Conservation (phyloP, 169 alveolate species). For the Haemoproteus tartakovskyi region DNA sequence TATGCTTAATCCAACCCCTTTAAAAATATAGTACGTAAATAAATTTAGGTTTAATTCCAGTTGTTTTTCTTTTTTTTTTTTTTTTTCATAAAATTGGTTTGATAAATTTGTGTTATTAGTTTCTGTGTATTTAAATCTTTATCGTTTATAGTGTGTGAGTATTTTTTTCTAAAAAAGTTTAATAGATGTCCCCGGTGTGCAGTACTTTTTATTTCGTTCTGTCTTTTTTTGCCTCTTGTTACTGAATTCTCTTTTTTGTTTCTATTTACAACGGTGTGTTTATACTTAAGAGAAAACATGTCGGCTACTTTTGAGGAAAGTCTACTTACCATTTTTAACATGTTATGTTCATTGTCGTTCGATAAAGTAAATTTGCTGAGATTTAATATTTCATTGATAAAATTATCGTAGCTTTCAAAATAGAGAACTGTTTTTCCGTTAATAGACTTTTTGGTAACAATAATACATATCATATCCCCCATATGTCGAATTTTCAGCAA, state of each 20-base stretch:
- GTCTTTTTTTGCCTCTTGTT: not conserved
- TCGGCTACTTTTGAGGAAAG: too few species aligned
- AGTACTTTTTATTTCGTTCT: not conserved
- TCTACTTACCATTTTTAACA: too few species aligned
- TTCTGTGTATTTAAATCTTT: conserved; percentile 1
- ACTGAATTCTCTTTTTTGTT: not conserved
- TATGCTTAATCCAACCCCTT: conserved; percentile 62
- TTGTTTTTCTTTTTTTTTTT: conserved; percentile 15
- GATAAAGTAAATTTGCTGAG: too few species aligned
- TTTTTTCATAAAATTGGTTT: conserved; percentile 10
- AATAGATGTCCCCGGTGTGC: conserved; percentile 2
- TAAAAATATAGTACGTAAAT: conserved; percentile 50
- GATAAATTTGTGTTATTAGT: conserved; percentile 18
- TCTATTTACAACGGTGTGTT: not conserved
- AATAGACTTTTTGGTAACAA: conserved; percentile 28
- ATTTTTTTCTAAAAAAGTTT: conserved; percentile 45
- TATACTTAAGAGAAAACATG: too few species aligned
- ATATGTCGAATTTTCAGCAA: too few species aligned
- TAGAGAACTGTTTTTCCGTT: conserved; percentile 59
- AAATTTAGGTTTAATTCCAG: conserved; percentile 17
- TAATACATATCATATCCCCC: too few species aligned
- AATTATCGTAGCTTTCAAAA: conserved; percentile 42
- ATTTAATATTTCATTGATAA: conserved; percentile 33
- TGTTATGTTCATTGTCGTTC: too few species aligned
- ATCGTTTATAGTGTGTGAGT: too few species aligned